A percentile compares a stretch with the other conserved stretches of the same genome.
phyloP scores from a whole-genome alignment of 768 basidiomycete genomes.

The Neoboletus magnificus region DNA sequence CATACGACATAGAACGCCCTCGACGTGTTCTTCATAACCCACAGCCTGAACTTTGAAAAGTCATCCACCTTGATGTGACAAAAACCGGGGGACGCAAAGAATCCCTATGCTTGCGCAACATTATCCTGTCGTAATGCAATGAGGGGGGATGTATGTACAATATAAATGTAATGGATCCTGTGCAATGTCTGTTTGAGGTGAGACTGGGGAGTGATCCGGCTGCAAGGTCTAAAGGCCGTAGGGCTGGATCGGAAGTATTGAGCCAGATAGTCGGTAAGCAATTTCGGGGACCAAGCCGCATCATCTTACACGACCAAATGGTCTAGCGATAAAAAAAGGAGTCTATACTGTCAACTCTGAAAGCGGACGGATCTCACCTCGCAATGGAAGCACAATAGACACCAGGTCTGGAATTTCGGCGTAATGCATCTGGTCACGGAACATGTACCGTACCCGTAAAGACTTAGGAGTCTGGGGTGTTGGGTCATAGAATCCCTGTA shows the following conservation, averaged over 20 bases:
- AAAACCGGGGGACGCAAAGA: conserved; percentile 8
- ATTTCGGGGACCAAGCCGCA: not conserved
- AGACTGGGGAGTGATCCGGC: conserved; percentile 5
- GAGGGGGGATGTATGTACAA: conserved; percentile 24
- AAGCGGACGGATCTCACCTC: conserved; percentile 49
- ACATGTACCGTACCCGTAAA: conserved; percentile 71
- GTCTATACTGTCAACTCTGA: conserved; percentile 3
- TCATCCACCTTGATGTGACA: conserved; percentile 9
- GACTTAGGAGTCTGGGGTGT: conserved; percentile 69
- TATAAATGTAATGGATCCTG: conserved; percentile 26
- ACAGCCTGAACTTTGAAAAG: not conserved
- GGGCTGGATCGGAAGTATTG: conserved; percentile 3
- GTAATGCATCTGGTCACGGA: conserved; percentile 70
- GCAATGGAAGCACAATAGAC: conserved; percentile 69
- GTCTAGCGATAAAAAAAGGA: conserved; percentile 13
- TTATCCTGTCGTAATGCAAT: conserved; percentile 19
- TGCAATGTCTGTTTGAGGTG: conserved; percentile 1
- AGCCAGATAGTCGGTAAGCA: conserved; percentile 3
- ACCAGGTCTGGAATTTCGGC: conserved; percentile 71
- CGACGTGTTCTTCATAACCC: conserved; percentile 26
- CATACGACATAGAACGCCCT: conserved; percentile 8
- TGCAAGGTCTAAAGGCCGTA: not conserved
- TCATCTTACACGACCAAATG: conserved; percentile 27
- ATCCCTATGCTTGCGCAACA: conserved; percentile 5
- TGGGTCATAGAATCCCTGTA: conserved; percentile 90